A percentile compares a stretch with the other conserved stretches of the same genome.
These are phyloP conservation scores for Phialophora macrospora DNA, from an alignment of 2,329 filamentous ascomycete species.

Conservation along the genomic window DNA sequence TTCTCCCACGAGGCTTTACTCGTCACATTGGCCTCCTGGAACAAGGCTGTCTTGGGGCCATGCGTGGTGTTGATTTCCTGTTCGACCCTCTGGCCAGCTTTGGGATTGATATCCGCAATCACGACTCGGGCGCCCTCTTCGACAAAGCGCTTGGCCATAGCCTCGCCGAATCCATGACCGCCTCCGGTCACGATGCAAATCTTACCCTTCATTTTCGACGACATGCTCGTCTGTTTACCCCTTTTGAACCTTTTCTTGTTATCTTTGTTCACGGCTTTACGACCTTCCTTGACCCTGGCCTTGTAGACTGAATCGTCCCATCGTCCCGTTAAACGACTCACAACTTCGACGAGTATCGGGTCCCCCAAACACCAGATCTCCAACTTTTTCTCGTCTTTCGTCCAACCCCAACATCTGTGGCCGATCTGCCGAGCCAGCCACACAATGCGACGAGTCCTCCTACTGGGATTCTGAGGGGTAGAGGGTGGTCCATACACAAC, in stretches of 20 bases:
- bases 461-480: too few species aligned
- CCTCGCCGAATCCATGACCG: slow-evolving; percentile 50
- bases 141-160: slow-evolving; percentile 63
- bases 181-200: slow-evolving; percentile 40
- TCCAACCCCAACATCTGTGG: too few species aligned
- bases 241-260: not conserved
- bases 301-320: not conserved
- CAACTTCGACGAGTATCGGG: too few species aligned
- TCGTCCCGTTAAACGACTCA: too few species aligned
- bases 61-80: slow-evolving; percentile 66
- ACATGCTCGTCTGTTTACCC: not conserved
- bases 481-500: too few species aligned
- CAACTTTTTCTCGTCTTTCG: too few species aligned
- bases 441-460: too few species aligned
- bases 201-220: slow-evolving; percentile 15
- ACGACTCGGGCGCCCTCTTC: slow-evolving; percentile 86
- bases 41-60: slow-evolving; percentile 37
- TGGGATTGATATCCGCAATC: slow-evolving; percentile 82
- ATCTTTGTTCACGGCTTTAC: too few species aligned
- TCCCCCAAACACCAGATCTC: too few species aligned
- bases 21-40: slow-evolving; percentile 40
- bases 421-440: too few species aligned
- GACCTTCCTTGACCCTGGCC: not conserved
- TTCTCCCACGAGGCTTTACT: slow-evolving; percentile 39
- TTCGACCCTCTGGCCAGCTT: slow-evolving; percentile 70